Evolutionary conservation across 768 basidiomycete genomes (phyloP), one percentile per base, ranked within the genome.

Genomic region (Crucibulum laeve): DNA sequence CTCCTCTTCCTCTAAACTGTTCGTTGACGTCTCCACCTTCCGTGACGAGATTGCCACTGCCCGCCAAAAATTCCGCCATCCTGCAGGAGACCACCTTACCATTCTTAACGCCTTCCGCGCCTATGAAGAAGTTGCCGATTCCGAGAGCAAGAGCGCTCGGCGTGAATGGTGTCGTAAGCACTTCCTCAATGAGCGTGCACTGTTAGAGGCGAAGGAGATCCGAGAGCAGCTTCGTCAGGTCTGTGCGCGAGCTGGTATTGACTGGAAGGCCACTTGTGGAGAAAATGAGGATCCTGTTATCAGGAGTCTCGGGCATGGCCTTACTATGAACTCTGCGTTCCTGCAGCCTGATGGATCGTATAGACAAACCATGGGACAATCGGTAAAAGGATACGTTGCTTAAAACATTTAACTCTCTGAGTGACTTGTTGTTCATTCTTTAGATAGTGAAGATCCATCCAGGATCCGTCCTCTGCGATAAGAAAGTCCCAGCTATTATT

Each of bases 371-470:
- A 78, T 89, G 70, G 87, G 87, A 1, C 79, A 77, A 36, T 75
- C 79, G 46, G 82, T 86, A 49, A 38, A n/a, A n/a, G n/a, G n/a
- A n/a, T n/a, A n/a, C n/a, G n/a, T n/a, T n/a, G n/a, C n/a, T n/a
- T n/a, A n/a, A n/a, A n/a, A n/a, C n/a, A n/a, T n/a, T n/a, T n/a
- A n/a, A n/a, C n/a, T n/a, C n/a, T n/a, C 5, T 22, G 5, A 40
- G 43, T 43, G 19, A 19, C 22, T 30, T 22, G 28, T 45, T 39
- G 17, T 22, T 38, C 7, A 1, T 32, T 18, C 8, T 36, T 48
- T 50, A 73, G 90, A 61, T 76, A 18, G 74, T 98, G 45, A 95
- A 94, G 60, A 87, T 99, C 17, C 92, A 98, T 56, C 96, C 95
- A 0, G 78, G 87, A 23, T 97, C 94, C 23, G 74, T 79, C 3